Evolutionary conservation across 305 asterid species (phyloP), one percentile per base, ranked within the genome.

Genomic region (Fraxinus sp.): DNA sequence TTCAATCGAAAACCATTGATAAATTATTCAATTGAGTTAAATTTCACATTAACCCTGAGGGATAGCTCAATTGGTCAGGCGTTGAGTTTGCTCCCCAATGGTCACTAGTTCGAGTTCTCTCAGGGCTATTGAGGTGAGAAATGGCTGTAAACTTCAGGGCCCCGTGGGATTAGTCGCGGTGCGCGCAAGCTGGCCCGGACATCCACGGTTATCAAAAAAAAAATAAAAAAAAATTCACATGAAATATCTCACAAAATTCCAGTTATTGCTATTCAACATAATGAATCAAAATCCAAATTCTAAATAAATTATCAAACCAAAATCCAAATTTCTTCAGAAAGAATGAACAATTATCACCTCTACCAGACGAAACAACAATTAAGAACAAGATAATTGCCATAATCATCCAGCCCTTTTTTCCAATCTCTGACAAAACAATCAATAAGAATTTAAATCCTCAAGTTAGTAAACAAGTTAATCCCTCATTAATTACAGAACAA

Each of bases 351-450:
- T 30, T 8, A 77, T 36, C 77, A 91, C 95, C 95, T 88, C 92
- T 89, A 77, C 89, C 83, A 32, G 91, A 89, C 39, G 92, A 83
- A 33, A 84, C 2, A 1, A 30, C 32, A 52, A 89, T 72, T 71
- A 87, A 80, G 77, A 83, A 87, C 0, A 86, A 0, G 37, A 87
- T 35, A 81, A 86, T 81, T 75, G 88, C 82, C 77, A 87, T 24
- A 33, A 86, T 82, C 85, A 90, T 70, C 85, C 84, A 86, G 16
- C 84, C 77, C 73, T 85, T 87, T 75, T 81, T 75, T 83, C 92
- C 95, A 91, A 89, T 26, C 82, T 87, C 91, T 88, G 87, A 0
- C 5, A 24, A 6, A 24, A 32, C 36, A 52, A 22, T 10, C 3
- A 33, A 81, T 20, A 73, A 66, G 39, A 57, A 28, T 36, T 59